Percentiles rank a stretch among this genome's conserved stretches.
Conservation (phyloP, 495 filamentous ascomycete species). For the Talaromyces trachyspermus region DNA sequence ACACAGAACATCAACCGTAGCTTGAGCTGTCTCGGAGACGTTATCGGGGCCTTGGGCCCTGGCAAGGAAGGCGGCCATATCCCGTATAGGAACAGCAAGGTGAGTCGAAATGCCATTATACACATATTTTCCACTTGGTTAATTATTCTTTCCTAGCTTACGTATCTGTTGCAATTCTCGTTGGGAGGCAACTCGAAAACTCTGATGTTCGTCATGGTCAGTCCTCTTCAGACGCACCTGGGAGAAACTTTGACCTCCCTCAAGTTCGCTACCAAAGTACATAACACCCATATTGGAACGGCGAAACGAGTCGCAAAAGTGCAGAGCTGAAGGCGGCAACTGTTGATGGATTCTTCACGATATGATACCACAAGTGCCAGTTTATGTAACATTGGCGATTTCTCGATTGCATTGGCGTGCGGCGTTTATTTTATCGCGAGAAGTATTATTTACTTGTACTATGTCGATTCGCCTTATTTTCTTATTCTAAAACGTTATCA, state of each 20-base stretch:
- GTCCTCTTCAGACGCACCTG: conserved; percentile 83
- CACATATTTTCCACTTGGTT: background rate
- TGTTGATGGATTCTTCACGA: background rate
- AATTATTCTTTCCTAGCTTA: conserved; percentile 50
- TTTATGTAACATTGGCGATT: background rate
- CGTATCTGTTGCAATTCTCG: conserved; percentile 91
- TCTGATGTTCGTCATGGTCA: conserved; percentile 99
- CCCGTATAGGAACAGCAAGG: conserved; percentile 93
- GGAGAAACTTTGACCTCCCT: conserved; percentile 91
- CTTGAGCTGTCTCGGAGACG: conserved; percentile 86
- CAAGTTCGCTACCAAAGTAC: conserved; percentile 92
- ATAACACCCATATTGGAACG: conserved; percentile 85
- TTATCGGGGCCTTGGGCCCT: conserved; percentile 82
- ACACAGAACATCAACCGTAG: conserved; percentile 97
- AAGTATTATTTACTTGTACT: no score
- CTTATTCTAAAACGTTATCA: background rate
- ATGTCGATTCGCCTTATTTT: background rate
- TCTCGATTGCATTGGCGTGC: conserved; percentile 4
- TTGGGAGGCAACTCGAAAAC: conserved; percentile 94
- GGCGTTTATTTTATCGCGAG: conserved; percentile 8
- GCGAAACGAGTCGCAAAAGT: conserved; percentile 69
- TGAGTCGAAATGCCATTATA: conserved; percentile 24
- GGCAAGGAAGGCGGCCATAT: conserved; percentile 81
- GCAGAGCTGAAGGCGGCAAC: conserved; percentile 25
- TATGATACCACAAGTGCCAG: conserved; percentile 6